phyloP scores from a whole-genome alignment of 441 rosid genomes.

The Erodium chrysanthum region DNA sequence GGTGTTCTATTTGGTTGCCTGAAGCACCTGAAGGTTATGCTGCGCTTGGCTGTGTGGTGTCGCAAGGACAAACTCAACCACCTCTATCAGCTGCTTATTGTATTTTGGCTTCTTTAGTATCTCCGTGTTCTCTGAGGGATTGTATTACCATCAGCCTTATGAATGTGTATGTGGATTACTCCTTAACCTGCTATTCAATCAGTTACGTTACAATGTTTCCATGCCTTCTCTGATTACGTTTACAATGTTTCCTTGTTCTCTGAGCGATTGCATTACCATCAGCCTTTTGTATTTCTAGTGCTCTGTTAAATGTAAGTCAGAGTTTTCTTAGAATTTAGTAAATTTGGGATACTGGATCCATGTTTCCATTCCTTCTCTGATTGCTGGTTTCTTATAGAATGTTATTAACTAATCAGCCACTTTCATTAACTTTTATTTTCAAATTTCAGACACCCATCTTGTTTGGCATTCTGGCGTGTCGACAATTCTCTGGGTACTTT shows the following conservation, averaged over 20 bases:
- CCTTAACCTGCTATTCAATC: slow-evolving; percentile 9
- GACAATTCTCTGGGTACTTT: slow-evolving; percentile 76
- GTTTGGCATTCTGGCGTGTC: slow-evolving; percentile 88
- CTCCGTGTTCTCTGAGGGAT: slow-evolving; percentile 84
- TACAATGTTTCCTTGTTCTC: too few relatives aligned
- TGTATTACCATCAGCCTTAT: slow-evolving; percentile 54
- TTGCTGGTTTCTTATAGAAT: neutral
- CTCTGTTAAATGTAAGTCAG: too few relatives aligned
- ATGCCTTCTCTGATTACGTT: too few relatives aligned
- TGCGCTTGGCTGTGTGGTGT: slow-evolving; percentile 80
- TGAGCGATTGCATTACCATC: too few relatives aligned
- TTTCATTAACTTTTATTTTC: neutral
- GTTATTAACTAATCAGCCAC: neutral
- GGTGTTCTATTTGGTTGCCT: slow-evolving; percentile 86
- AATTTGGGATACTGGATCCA: too few relatives aligned
- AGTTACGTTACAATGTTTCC: neutral
- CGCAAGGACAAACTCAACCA: slow-evolving; percentile 58
- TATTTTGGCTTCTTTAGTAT: slow-evolving; percentile 66
- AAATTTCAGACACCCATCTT: slow-evolving; percentile 47
- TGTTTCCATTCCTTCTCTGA: too few relatives aligned
- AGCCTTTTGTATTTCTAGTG: too few relatives aligned
- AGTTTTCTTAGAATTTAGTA: too few relatives aligned
- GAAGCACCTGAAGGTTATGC: slow-evolving; percentile 87
- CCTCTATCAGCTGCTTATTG: slow-evolving; percentile 62
- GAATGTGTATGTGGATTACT: slow-evolving; percentile 41